Conservation (phyloP, 2,329 filamentous ascomycete genomes). For the Calcarisporium arbuscula region DNA sequence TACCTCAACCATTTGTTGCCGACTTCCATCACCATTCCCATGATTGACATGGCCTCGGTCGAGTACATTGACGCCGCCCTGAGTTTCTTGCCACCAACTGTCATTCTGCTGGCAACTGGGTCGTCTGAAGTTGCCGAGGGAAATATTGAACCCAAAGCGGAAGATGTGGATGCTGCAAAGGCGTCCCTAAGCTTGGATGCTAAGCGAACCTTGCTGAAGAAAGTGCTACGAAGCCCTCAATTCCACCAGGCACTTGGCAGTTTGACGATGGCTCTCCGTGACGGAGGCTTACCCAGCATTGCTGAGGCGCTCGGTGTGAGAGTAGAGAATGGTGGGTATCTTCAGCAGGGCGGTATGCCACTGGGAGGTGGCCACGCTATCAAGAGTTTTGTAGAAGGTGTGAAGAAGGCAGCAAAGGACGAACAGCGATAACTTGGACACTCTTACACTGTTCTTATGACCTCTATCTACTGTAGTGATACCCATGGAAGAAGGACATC, state of each 20-base stretch:
- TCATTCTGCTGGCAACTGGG: constrained; percentile 71
- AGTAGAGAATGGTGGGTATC: constrained; percentile 77
- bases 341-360: constrained; percentile 72
- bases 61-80: constrained; percentile 68
- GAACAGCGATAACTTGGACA: constrained; percentile 22
- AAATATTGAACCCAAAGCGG: constrained; percentile 60
- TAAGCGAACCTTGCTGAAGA: constrained; percentile 74
- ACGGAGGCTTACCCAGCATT: constrained; percentile 85
- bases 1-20: constrained; percentile 81
- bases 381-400: constrained; percentile 83
- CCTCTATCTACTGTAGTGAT: background rate
- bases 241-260: constrained; percentile 81
- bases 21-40: constrained; percentile 68
- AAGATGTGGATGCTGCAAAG: constrained; percentile 65
- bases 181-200: constrained; percentile 65
- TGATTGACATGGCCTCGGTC: constrained; percentile 60
- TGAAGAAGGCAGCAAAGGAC: constrained; percentile 71
- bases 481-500: background rate
- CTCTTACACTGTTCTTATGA: no score
- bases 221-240: constrained; percentile 82
- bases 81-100: constrained; percentile 67
- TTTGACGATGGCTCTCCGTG: constrained; percentile 79
- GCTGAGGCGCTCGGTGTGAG: constrained; percentile 77
- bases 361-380: constrained; percentile 84
- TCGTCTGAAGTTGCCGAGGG: constrained; percentile 45